A percentile compares a stretch with the other conserved stretches of the same genome.
Conservation (phyloP, 768 basidiomycete genomes). For the Pleurotus pulmonarius region DNA sequence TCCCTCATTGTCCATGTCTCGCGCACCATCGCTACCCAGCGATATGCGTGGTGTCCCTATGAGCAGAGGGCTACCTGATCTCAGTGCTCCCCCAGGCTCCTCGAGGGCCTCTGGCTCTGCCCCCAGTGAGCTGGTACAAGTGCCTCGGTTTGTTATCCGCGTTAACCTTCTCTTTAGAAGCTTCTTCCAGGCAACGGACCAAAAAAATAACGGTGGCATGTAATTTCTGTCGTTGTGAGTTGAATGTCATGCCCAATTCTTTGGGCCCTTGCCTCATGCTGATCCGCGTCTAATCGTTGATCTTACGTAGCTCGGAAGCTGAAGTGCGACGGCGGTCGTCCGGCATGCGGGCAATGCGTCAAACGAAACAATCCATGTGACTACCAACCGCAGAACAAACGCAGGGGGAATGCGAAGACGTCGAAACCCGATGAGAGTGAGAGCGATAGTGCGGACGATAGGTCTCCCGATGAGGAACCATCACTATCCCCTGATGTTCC, state of each 20-base stretch:
- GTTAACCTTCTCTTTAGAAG: slow-evolving; percentile 26
- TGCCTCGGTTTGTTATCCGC: neutral
- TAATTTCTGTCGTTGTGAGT: slow-evolving; percentile 88
- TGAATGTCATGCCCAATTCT: slow-evolving; percentile 8
- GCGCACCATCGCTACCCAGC: slow-evolving; percentile 40
- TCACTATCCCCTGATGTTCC: slow-evolving; percentile 59
- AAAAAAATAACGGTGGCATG: slow-evolving; percentile 90
- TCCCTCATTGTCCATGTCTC: slow-evolving; percentile 40
- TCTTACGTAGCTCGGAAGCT: slow-evolving; percentile 68
- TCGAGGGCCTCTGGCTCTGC: slow-evolving; percentile 17
- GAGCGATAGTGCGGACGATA: slow-evolving; percentile 60
- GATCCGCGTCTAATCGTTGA: slow-evolving; percentile 5
- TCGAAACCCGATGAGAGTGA: slow-evolving; percentile 60
- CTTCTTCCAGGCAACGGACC: slow-evolving; percentile 61
- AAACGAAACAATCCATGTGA: slow-evolving; percentile 79
- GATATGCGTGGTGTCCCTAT: slow-evolving; percentile 42
- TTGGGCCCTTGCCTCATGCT: slow-evolving; percentile 10
- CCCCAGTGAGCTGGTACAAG: slow-evolving; percentile 30
- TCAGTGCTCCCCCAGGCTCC: slow-evolving; percentile 22
- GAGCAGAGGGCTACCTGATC: slow-evolving; percentile 39
- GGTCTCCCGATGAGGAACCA: slow-evolving; percentile 49
- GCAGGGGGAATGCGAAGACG: slow-evolving; percentile 55
- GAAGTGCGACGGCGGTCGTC: slow-evolving; percentile 84
- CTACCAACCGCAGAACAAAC: slow-evolving; percentile 75
- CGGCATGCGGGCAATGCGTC: slow-evolving; percentile 77